These are phyloP conservation scores for Cornus controversa DNA, from an alignment of 148 eudicot species.

Conservation along the genomic window DNA sequence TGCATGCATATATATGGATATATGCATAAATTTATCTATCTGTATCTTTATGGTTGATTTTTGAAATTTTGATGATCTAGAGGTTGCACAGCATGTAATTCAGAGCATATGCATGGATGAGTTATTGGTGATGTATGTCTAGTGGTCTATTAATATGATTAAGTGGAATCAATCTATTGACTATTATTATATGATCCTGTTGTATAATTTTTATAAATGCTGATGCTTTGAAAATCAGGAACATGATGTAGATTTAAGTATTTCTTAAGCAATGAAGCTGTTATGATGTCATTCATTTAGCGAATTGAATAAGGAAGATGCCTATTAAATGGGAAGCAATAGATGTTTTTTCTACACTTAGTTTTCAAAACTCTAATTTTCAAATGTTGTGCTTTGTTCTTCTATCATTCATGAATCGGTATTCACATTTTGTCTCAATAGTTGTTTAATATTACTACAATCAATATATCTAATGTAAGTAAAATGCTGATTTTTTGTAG, in stretches of 20 bases:
- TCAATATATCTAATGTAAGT: too few relatives aligned
- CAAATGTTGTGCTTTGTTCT: too few relatives aligned
- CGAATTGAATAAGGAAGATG: background rate
- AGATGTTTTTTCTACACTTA: background rate
- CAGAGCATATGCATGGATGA: background rate
- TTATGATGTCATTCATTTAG: background rate
- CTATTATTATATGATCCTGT: too few relatives aligned
- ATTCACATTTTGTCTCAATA: too few relatives aligned
- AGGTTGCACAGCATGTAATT: background rate
- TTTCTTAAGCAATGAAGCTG: background rate
- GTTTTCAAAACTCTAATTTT: too few relatives aligned
- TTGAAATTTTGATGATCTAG: background rate
- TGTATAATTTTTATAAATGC: background rate
- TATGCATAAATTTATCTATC: background rate
- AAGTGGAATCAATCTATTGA: too few relatives aligned
- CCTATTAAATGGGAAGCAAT: conserved; percentile 13
- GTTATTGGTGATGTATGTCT: background rate
- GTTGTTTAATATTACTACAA: too few relatives aligned
- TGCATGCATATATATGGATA: too few relatives aligned
- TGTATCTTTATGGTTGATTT: background rate
- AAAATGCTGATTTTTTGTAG: too few relatives aligned
- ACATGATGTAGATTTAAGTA: background rate
- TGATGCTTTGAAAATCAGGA: background rate
- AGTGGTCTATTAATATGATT: too few relatives aligned
- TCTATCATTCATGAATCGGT: too few relatives aligned